These are phyloP conservation scores for Hippophae rhamnoides DNA, from an alignment of 306 rosid genomes.

Conservation along the genomic window DNA sequence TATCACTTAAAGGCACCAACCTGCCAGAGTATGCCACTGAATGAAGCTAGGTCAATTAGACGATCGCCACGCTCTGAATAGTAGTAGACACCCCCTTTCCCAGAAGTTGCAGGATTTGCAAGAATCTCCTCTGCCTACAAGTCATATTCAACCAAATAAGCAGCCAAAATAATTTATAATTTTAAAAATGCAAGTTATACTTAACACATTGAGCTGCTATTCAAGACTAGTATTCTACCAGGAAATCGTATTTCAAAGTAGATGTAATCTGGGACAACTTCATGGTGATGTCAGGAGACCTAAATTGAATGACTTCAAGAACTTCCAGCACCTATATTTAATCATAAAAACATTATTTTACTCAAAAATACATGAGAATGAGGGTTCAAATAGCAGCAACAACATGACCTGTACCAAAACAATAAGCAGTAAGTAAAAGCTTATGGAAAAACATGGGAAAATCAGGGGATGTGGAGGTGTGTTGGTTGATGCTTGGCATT, in stretches of 20 bases:
- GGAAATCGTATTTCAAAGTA: slow-evolving; percentile 49
- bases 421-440: no score
- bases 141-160: slow-evolving; percentile 14
- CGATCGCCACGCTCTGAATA: slow-evolving; percentile 97
- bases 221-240: slow-evolving; percentile 45
- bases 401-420: no score
- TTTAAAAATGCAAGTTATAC: slow-evolving; percentile 10
- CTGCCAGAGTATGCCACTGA: slow-evolving; percentile 94
- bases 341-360: slow-evolving; percentile 9
- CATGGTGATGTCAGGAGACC: slow-evolving; percentile 61
- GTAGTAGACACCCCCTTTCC: slow-evolving; percentile 77
- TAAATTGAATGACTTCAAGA: slow-evolving; percentile 90
- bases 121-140: slow-evolving; percentile 70
- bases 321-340: slow-evolving; percentile 65
- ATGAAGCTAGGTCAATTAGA: slow-evolving; percentile 71
- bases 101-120: slow-evolving; percentile 62
- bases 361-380: background rate
- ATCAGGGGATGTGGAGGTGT: no score
- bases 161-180: slow-evolving; percentile 8
- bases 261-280: slow-evolving; percentile 59
- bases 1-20: slow-evolving; percentile 29
- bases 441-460: no score
- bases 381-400: no score
- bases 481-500: no score
- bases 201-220: background rate